Evolutionary conservation across 2,329 filamentous ascomycete species (phyloP).

Genomic region (Simplicillium aogashimaense): DNA sequence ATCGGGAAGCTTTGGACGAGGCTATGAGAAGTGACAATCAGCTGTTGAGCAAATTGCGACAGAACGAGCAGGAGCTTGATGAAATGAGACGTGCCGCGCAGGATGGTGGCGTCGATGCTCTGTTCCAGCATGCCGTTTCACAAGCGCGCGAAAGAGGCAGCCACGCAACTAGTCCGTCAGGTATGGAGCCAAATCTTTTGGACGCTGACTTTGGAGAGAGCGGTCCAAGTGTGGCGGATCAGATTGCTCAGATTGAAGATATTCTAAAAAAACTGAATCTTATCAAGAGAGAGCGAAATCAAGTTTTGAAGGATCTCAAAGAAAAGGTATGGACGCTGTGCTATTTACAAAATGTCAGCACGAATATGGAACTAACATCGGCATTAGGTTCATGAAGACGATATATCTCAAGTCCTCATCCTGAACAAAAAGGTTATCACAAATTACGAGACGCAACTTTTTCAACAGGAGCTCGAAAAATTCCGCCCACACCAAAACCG

Average conservation of each 20-base stretch:
- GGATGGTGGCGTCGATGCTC: slow-evolving; percentile 72
- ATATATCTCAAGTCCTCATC: slow-evolving; percentile 95
- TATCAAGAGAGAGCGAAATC: slow-evolving; percentile 82
- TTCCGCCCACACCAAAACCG: slow-evolving; percentile 89
- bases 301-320: slow-evolving; percentile 93
- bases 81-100: slow-evolving; percentile 90
- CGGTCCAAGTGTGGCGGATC: slow-evolving; percentile 71
- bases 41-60: slow-evolving; percentile 71
- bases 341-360: not conserved
- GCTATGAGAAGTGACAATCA: slow-evolving; percentile 79
- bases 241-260: slow-evolving; percentile 82
- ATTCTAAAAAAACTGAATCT: slow-evolving; percentile 83
- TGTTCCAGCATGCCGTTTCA: slow-evolving; percentile 81
- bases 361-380: slow-evolving; percentile 11
- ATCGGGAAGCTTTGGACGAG: slow-evolving; percentile 81
- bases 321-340: slow-evolving; percentile 65
- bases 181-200: slow-evolving; percentile 66
- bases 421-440: slow-evolving; percentile 95
- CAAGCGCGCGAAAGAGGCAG: slow-evolving; percentile 61
- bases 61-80: slow-evolving; percentile 82
- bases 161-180: slow-evolving; percentile 49
- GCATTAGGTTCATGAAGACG: slow-evolving; percentile 77
- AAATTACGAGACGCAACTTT: slow-evolving; percentile 84
- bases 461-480: slow-evolving; percentile 95
- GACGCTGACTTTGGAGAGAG: slow-evolving; percentile 86